Conservation (phyloP, 768 basidiomycete genomes). For the Kwoniella europaea region DNA sequence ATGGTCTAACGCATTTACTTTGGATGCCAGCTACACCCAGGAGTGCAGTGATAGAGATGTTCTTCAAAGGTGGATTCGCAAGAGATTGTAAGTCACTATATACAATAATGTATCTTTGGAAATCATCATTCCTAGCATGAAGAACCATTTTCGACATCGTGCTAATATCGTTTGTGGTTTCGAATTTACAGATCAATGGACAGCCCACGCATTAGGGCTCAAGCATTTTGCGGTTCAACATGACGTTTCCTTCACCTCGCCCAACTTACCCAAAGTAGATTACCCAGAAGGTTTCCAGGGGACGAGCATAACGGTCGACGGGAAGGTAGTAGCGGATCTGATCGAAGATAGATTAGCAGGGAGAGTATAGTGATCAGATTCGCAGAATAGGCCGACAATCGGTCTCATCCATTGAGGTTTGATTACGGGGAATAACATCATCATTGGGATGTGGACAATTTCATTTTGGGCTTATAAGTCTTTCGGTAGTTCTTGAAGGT, state of each 20-base stretch:
- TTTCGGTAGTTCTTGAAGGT: neutral
- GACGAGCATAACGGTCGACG: slow-evolving; percentile 60
- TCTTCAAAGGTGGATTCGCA: slow-evolving; percentile 81
- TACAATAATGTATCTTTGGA: neutral
- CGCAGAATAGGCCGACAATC: neutral
- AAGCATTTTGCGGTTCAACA: slow-evolving; percentile 56
- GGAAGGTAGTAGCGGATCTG: slow-evolving; percentile 68
- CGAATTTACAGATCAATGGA: slow-evolving; percentile 53
- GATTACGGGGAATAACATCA: no score
- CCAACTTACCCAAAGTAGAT: slow-evolving; percentile 46
- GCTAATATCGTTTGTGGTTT: neutral
- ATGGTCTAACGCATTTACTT: slow-evolving; percentile 81
- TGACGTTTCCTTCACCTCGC: slow-evolving; percentile 48
- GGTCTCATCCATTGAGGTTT: no score
- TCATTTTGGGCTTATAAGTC: neutral
- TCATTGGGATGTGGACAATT: neutral
- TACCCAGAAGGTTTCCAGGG: slow-evolving; percentile 59
- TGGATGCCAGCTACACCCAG: slow-evolving; percentile 89
- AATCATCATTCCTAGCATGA: no score
- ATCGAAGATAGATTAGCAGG: slow-evolving; percentile 68
- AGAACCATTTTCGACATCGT: no score
- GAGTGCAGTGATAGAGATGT: slow-evolving; percentile 91
- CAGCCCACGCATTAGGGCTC: slow-evolving; percentile 54
- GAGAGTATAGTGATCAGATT: slow-evolving; percentile 19
- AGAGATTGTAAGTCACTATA: slow-evolving; percentile 72